Conservation (phyloP, 371 early-diverging fungal genomes). For the Actinomucor elegans region DNA sequence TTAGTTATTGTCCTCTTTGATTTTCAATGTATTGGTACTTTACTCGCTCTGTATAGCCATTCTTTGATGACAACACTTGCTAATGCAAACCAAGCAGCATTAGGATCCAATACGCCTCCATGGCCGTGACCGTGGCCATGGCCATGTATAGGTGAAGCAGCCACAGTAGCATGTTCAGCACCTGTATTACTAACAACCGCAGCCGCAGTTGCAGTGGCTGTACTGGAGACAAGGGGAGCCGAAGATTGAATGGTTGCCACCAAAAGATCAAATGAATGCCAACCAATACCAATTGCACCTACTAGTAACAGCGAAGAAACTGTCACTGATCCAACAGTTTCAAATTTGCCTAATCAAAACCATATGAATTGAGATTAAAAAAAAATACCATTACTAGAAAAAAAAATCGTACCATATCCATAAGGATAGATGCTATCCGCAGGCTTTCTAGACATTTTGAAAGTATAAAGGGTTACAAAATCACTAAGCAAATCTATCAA, state of each 20-base stretch:
- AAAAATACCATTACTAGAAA: not conserved
- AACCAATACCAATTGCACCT: constrained; percentile 64
- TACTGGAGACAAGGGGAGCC: constrained; percentile 1
- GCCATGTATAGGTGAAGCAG: not conserved
- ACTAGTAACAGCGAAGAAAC: constrained; percentile 65
- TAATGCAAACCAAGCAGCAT: constrained; percentile 73
- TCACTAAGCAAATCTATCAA: constrained; percentile 63
- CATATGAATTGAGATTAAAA: not conserved
- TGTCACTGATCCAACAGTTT: constrained; percentile 68
- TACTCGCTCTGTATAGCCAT: constrained; percentile 63
- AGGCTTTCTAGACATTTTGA: constrained; percentile 63
- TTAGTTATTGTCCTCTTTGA: not conserved
- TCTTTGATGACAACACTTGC: constrained; percentile 67
- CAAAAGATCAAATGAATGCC: constrained; percentile 63
- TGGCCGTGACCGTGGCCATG: constrained; percentile 2
- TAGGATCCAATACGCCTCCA: constrained; percentile 55
- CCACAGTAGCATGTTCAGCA: constrained; percentile 1
- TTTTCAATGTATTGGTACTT: constrained; percentile 7
- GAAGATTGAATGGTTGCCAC: constrained; percentile 25
- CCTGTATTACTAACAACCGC: not conserved
- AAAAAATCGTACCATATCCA: constrained; percentile 57
- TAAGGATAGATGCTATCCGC: constrained; percentile 63
- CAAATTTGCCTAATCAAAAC: constrained; percentile 55
- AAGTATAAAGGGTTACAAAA: constrained; percentile 69
- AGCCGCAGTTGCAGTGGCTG: constrained; percentile 22